Conservation (phyloP, 495 filamentous ascomycete genomes). For the Penicillium parvum region DNA sequence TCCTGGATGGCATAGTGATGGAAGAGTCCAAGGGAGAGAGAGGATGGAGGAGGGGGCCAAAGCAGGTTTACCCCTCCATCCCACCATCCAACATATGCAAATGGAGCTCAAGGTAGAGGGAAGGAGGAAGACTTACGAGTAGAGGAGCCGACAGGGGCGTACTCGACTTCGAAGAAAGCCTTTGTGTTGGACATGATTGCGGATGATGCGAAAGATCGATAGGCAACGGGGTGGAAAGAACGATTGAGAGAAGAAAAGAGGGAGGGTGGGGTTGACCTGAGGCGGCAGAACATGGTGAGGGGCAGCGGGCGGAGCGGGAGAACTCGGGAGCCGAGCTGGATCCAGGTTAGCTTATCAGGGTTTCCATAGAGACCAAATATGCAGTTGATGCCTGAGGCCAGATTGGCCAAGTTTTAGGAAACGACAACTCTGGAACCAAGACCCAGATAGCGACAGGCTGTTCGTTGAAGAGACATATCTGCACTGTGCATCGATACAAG, state of each 20-base stretch:
- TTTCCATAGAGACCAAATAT: slow-evolving; percentile 13
- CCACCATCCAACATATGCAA: neutral
- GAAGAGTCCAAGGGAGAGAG: slow-evolving; percentile 2
- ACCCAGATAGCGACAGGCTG: neutral
- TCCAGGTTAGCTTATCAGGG: slow-evolving; percentile 25
- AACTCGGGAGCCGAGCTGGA: slow-evolving; percentile 27
- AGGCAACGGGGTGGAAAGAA: slow-evolving; percentile 37
- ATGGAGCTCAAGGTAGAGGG: slow-evolving; percentile 1
- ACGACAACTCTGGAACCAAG: neutral
- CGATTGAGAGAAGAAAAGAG: slow-evolving; percentile 48
- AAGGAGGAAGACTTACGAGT: slow-evolving; percentile 56
- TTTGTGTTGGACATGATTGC: slow-evolving; percentile 61
- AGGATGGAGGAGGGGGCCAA: slow-evolving; percentile 7
- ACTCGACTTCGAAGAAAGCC: slow-evolving; percentile 62
- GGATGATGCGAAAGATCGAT: slow-evolving; percentile 59
- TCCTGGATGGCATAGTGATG: neutral
- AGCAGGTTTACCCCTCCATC: slow-evolving; percentile 13
- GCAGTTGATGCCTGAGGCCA: slow-evolving; percentile 13
- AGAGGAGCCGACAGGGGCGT: slow-evolving; percentile 52
- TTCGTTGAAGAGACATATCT: neutral
- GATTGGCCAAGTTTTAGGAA: neutral
- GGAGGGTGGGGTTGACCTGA: slow-evolving; percentile 49
- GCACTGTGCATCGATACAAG: neutral
- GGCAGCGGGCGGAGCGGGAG: slow-evolving; percentile 35
- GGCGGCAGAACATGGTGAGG: slow-evolving; percentile 50